phyloP scores from a whole-genome alignment of 2,329 filamentous ascomycete species.

The Sporothrix brunneoviolacea region DNA sequence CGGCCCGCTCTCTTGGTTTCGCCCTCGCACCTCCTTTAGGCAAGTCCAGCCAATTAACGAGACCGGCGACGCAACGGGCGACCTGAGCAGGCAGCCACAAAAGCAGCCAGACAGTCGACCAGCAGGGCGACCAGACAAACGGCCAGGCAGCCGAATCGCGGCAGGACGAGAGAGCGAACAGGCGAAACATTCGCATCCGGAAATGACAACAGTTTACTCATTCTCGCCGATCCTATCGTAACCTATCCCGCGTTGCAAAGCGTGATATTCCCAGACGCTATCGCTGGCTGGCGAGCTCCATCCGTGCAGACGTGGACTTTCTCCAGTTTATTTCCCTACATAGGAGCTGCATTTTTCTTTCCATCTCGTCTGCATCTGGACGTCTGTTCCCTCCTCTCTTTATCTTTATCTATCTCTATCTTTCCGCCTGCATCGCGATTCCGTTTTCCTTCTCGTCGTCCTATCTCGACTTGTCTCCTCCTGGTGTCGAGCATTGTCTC shows the following conservation, averaged over 20 bases:
- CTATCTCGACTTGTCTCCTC: not conserved
- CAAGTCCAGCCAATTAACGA: too few species aligned
- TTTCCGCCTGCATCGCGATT: not conserved
- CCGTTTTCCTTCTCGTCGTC: not conserved
- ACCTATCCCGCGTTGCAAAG: not conserved
- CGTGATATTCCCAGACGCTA: not conserved
- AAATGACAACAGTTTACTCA: not conserved
- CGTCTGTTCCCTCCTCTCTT: not conserved
- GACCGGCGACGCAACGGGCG: too few species aligned
- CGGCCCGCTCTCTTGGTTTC: not conserved
- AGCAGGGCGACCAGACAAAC: too few species aligned
- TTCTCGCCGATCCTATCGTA: not conserved
- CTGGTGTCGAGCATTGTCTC: too few species aligned
- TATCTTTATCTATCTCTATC: not conserved
- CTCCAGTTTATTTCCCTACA: constrained; percentile 8
- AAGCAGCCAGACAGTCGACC: too few species aligned
- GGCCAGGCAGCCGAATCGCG: too few species aligned
- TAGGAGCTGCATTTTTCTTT: too few species aligned
- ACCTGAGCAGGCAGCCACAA: too few species aligned
- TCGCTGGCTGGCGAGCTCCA: not conserved
- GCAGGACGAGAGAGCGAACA: too few species aligned
- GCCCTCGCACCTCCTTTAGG: too few species aligned
- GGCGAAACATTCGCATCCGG: not conserved
- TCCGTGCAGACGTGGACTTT: not conserved
- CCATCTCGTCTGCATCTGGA: not conserved